Percentiles rank a stretch among this genome's conserved stretches.
phyloP scores from a whole-genome alignment of 2,329 filamentous ascomycete species.

The Dothistroma pini region DNA sequence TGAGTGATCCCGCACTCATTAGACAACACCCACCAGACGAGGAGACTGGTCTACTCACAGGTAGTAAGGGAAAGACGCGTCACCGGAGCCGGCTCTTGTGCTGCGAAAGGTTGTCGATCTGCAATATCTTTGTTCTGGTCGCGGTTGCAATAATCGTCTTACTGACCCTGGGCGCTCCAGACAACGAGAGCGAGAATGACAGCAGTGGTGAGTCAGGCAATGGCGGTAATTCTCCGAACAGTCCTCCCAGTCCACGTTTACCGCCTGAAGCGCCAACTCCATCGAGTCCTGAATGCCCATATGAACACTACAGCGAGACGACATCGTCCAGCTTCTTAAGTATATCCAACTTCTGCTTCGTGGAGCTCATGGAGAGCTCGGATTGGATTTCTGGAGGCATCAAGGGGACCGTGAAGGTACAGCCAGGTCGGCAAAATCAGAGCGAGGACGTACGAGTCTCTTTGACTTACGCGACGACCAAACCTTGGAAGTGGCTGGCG shows the following conservation, averaged over 20 bases:
- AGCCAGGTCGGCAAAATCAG: conserved; percentile 36
- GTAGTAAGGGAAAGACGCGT: background rate
- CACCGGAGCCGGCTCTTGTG: conserved; percentile 7
- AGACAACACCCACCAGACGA: conserved; percentile 9
- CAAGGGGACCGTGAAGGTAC: conserved; percentile 39
- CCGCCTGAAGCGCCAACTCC: conserved; percentile 1
- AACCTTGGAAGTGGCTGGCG: conserved; percentile 31
- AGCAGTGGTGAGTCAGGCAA: background rate
- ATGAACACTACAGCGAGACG: conserved; percentile 13
- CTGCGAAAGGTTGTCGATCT: conserved; percentile 10
- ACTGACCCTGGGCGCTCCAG: conserved; percentile 1
- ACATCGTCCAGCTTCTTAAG: conserved; percentile 15
- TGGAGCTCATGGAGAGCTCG: conserved; percentile 27
- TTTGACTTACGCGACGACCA: conserved; percentile 38
- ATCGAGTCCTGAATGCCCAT: conserved; percentile 13
- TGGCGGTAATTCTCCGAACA: background rate
- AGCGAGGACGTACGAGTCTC: conserved; percentile 35
- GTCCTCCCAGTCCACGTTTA: background rate
- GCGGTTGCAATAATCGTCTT: conserved; percentile 11
- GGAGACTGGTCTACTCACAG: conserved; percentile 16
- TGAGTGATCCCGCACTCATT: conserved; percentile 14
- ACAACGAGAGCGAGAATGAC: conserved; percentile 6
- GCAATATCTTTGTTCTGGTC: conserved; percentile 15
- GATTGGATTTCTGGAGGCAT: conserved; percentile 27
- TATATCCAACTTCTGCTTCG: conserved; percentile 24